A percentile compares a stretch with the other conserved stretches of the same genome.
Evolutionary conservation across 2,329 filamentous ascomycete species (phyloP).

Genomic region (Stemphylium vesicarium): DNA sequence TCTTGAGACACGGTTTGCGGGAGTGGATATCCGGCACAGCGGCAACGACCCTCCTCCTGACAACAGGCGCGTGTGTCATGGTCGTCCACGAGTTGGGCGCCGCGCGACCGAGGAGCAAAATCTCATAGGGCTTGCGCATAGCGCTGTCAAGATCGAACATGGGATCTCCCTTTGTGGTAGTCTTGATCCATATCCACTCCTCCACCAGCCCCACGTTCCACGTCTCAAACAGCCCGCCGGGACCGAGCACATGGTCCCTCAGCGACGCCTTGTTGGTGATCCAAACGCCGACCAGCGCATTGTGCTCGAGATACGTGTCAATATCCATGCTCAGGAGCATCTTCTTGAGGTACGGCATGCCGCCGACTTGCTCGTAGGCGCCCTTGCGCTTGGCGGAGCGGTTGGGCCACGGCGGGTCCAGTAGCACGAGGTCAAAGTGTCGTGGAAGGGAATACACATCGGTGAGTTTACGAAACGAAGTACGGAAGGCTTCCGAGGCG

Average conservation of each 20-base stretch:
- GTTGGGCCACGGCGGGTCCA: slow-evolving; percentile 85
- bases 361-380: slow-evolving; percentile 55
- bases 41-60: slow-evolving; percentile 65
- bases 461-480: slow-evolving; percentile 45
- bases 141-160: slow-evolving; percentile 64
- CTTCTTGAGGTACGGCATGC: slow-evolving; percentile 55
- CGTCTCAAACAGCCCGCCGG: slow-evolving; percentile 65
- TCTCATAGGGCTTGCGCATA: slow-evolving; percentile 80
- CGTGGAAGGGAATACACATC: slow-evolving; percentile 52
- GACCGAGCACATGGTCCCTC: slow-evolving; percentile 61
- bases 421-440: slow-evolving; percentile 69
- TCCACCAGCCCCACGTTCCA: slow-evolving; percentile 71
- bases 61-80: slow-evolving; percentile 30
- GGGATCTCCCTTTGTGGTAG: slow-evolving; percentile 69
- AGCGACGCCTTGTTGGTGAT: slow-evolving; percentile 73
- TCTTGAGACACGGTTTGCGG: slow-evolving; percentile 74
- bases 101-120: slow-evolving; percentile 66
- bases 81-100: slow-evolving; percentile 32
- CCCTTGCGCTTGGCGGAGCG: slow-evolving; percentile 70
- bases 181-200: slow-evolving; percentile 83
- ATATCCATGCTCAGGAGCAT: slow-evolving; percentile 56
- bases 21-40: slow-evolving; percentile 79
- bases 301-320: slow-evolving; percentile 46
- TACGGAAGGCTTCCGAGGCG: slow-evolving; percentile 45
- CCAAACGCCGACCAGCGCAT: slow-evolving; percentile 71